Evolutionary conservation across 768 basidiomycete species (phyloP), one percentile per base, ranked within the genome.

Genomic region (Pleurotus tuber-regium): DNA sequence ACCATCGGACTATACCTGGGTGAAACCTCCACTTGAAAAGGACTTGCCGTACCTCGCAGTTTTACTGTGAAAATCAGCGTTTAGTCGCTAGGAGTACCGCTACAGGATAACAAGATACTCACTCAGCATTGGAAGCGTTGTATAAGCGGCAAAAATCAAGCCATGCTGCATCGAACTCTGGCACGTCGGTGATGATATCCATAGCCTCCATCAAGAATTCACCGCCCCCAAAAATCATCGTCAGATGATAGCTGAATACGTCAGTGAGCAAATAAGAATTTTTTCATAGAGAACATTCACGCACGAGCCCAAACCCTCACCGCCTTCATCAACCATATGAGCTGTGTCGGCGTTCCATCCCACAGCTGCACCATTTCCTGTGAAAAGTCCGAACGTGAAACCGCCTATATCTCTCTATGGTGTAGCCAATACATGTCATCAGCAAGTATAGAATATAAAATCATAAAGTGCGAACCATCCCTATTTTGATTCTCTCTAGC

Each of bases 181-280:
- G 67, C 43, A 66, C 70, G 53, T 72, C 68, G 0, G 62, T 67
- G 26, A 71, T 68, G 10, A 71, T 41, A 28, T 71, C 69, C 68
- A 71, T 68, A n/a, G 62, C 63, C 44, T 72, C 71, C 70, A 72
- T 72, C 24, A 71, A 50, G 47, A 72, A 67, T 52, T 71, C 71
- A 10, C 70, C 69, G 4, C 69, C 71, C 18, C 68, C 69, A 30
- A 69, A 70, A 7, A 69, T 50, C 69, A 70, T 70, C 19, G 60
- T 65, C 26, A 69, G 50, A 49, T 67, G 61, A 47, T 70, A 68
- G 1, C 68, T 70, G 42, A 36, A 28, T 49, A 38, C 3, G 50
- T 49, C 44, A 0, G 51, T 33, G 18, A 33, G n/a, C 18, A n/a
- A n/a, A n/a, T n/a, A n/a, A n/a, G n/a, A n/a, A n/a, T n/a, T n/a